Percentiles rank a stretch among this genome's conserved stretches.
Conservation (phyloP, 345 rosid genomes). For the Lumnitzera racemosa region DNA sequence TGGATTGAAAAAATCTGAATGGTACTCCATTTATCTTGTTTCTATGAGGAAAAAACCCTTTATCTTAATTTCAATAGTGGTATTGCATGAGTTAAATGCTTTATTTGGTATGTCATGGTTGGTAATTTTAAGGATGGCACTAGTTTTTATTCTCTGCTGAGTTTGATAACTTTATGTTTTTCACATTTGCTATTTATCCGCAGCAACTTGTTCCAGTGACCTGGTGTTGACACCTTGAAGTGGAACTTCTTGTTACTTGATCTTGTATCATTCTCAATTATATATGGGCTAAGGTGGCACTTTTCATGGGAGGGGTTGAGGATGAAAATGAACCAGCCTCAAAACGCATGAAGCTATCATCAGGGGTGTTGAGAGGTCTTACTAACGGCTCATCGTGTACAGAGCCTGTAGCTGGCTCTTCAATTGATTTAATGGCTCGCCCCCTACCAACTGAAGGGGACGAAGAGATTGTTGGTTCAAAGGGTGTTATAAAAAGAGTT, state of each 20-base stretch:
- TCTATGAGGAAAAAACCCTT: too few relatives aligned
- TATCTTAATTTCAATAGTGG: too few relatives aligned
- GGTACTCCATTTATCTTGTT: too few relatives aligned
- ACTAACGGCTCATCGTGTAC: slow-evolving; percentile 36
- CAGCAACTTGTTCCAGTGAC: slow-evolving; percentile 18
- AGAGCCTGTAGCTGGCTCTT: slow-evolving; percentile 28
- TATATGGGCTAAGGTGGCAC: slow-evolving; percentile 60
- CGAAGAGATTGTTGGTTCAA: slow-evolving; percentile 48
- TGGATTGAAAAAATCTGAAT: too few relatives aligned
- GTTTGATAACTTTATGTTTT: too few relatives aligned
- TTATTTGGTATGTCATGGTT: too few relatives aligned
- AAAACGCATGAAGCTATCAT: slow-evolving; percentile 45
- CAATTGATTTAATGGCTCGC: slow-evolving; percentile 53
- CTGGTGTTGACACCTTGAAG: slow-evolving; percentile 6
- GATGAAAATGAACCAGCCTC: slow-evolving; percentile 53
- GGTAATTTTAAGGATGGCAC: too few relatives aligned
- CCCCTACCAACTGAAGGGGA: slow-evolving; percentile 48
- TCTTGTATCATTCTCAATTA: slow-evolving; percentile 12
- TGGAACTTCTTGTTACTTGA: slow-evolving; percentile 1
- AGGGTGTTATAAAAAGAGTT: slow-evolving; percentile 48
- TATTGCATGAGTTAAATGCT: too few relatives aligned
- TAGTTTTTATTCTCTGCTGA: too few relatives aligned
- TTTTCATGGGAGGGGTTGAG: slow-evolving; percentile 64
- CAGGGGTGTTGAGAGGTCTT: slow-evolving; percentile 27
- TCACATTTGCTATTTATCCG: slow-evolving; percentile 3